Conservation (phyloP, 2,329 filamentous ascomycete genomes). For the Penicillium sp. region DNA sequence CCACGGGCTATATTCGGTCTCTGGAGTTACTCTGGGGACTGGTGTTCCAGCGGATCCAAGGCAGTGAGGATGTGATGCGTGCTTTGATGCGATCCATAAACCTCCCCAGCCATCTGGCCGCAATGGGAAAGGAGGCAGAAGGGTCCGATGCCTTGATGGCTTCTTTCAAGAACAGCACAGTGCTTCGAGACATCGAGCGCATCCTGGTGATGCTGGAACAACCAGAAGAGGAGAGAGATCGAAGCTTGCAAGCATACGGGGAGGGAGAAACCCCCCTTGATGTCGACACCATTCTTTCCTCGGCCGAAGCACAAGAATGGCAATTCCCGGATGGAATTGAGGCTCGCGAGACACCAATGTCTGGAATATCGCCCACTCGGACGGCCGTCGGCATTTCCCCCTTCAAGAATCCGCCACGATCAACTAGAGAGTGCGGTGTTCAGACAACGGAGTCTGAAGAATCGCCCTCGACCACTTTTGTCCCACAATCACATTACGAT, state of each 20-base stretch:
- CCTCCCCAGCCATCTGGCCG: conserved; percentile 35
- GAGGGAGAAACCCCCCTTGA: conserved; percentile 33
- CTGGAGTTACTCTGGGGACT: conserved; percentile 69
- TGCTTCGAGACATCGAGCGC: conserved; percentile 64
- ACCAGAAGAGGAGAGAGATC: conserved; percentile 41
- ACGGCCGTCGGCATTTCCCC: conserved; percentile 19
- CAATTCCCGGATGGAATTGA: conserved; percentile 31
- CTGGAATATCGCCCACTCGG: conserved; percentile 29
- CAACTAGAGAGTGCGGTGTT: conserved; percentile 27
- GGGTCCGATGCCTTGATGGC: conserved; percentile 61
- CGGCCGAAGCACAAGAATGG: conserved; percentile 36
- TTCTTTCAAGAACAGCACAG: conserved; percentile 63
- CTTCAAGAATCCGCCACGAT: conserved; percentile 12
- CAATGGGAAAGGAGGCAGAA: conserved; percentile 42
- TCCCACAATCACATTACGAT: conserved; percentile 1
- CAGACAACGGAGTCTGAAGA: conserved; percentile 23
- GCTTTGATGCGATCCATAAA: conserved; percentile 54
- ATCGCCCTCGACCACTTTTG: conserved; percentile 2
- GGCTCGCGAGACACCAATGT: conserved; percentile 19
- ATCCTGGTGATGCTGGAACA: conserved; percentile 53
- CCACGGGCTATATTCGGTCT: conserved; percentile 76
- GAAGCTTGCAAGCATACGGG: conserved; percentile 23
- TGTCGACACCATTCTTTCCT: conserved; percentile 31
- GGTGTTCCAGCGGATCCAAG: conserved; percentile 63
- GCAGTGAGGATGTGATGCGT: conserved; percentile 60